Percentiles rank a stretch among this genome's conserved stretches.
Evolutionary conservation across 2,329 filamentous ascomycete genomes (phyloP).

Genomic region (Ceratocystis cubensis): DNA sequence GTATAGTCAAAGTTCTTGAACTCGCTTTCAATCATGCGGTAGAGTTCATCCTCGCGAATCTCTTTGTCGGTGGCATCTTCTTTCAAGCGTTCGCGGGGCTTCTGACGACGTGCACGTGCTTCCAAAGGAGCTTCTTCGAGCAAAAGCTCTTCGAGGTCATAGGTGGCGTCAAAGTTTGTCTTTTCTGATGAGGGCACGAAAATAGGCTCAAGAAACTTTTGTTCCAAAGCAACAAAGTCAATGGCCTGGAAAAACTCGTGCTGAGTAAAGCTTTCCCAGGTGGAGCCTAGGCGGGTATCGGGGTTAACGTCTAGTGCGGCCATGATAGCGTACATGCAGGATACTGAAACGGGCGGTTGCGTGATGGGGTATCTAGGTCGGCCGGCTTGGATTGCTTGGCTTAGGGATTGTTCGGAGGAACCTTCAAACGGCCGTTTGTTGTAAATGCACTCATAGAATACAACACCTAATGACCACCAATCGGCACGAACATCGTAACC

Average conservation of each 20-base stretch:
- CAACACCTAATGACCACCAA: constrained; percentile 95
- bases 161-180: constrained; percentile 97
- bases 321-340: constrained; percentile 79
- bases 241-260: constrained; percentile 82
- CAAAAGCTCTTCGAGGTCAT: constrained; percentile 86
- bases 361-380: constrained; percentile 86
- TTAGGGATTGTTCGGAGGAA: constrained; percentile 67
- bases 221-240: constrained; percentile 72
- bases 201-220: constrained; percentile 78
- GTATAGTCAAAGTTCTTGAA: constrained; percentile 97
- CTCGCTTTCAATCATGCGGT: constrained; percentile 84
- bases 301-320: constrained; percentile 71
- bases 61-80: constrained; percentile 92
- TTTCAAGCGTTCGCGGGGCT: constrained; percentile 80
- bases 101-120: constrained; percentile 81
- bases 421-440: constrained; percentile 97
- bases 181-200: constrained; percentile 93
- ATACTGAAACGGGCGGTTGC: constrained; percentile 74
- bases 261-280: constrained; percentile 72
- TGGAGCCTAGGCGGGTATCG: constrained; percentile 68
- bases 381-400: constrained; percentile 66
- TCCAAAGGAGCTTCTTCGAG: constrained; percentile 91
- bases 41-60: constrained; percentile 85
- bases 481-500: constrained; percentile 87
- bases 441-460: constrained; percentile 99